Evolutionary conservation across 148 eudicot genomes (phyloP).

Genomic region (Vaccinium corymbosum): DNA sequence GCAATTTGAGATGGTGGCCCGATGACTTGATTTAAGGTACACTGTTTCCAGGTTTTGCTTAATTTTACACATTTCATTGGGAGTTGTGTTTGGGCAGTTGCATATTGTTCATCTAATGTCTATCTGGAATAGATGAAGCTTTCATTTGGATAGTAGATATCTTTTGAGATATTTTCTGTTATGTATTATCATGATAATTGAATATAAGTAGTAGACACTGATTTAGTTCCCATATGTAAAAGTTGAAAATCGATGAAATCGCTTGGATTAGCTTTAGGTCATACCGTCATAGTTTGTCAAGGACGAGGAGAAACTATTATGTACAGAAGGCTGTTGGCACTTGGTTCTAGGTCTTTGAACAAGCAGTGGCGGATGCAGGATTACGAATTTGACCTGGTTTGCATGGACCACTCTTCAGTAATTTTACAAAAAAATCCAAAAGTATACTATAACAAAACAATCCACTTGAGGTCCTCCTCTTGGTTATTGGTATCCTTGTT

Average conservation of each 20-base stretch:
- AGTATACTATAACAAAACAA: too few species aligned
- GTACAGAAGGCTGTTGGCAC: neutral
- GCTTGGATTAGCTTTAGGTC: neutral
- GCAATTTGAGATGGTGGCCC: constrained; percentile 27
- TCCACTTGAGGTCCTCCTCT: neutral
- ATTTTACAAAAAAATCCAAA: too few species aligned
- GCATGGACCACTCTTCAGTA: too few species aligned
- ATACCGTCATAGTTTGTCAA: neutral
- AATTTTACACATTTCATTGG: neutral
- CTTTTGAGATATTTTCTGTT: neutral
- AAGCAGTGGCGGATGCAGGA: too few species aligned
- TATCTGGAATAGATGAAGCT: neutral
- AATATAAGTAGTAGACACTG: neutral
- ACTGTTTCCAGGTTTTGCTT: neutral
- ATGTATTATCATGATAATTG: neutral
- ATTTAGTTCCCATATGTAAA: neutral
- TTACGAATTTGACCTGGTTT: too few species aligned
- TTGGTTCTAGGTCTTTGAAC: neutral
- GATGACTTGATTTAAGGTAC: constrained; percentile 25
- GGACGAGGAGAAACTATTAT: neutral
- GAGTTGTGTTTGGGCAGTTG: too few species aligned
- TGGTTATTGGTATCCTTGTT: neutral
- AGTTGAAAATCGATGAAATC: neutral
- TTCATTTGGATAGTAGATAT: neutral
- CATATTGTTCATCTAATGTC: neutral